Evolutionary conservation across 805 yeast genomes (phyloP), one percentile per base, ranked within the genome.

Genomic region (Ogataea allantospora): DNA sequence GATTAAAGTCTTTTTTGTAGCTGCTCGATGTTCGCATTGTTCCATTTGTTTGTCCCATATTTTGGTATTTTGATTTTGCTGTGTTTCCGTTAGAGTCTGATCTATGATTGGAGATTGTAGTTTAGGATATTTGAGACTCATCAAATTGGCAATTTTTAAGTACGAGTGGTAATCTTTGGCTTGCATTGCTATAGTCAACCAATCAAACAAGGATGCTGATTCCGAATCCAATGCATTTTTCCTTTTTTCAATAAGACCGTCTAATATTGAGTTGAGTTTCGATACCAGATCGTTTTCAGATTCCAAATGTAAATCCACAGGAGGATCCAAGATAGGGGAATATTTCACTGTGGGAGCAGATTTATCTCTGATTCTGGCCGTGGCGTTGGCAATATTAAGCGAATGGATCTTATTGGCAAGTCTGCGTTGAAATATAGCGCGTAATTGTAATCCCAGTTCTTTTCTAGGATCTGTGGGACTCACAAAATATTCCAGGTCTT

Each of bases 271-370:
- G 27, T 58, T 48, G 8, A 60, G 13, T 15, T 43, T 55, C 4
- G 34, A 16, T 5, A 43, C 6, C 4, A 56, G 19, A 11, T 48
- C 38, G 12, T 28, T 23, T 24, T 47, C 45, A 7, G 48, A 22
- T n/a, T 22, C 30, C 2, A 9, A 17, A 2, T 54, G 51, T 4
- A 58, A 22, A 11, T 38, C 35, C 3, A 56, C 39, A 0, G 53
- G 53, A 3, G 58, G 57, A 8, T 57, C 60, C 6, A 57, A 27
- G 9, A 50, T 33, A 3, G 60, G 56, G 8, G 30, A 12, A 24
- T 30, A 40, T 23, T 41, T 44, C 28, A 29, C 34, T 18, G 18
- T 35, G 12, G 37, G 23, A n/a, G 26, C 21, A 20, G 31, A 26
- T 15, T 34, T 29, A 24, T 20, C 26, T 13, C 15, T 22, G 12